These are phyloP conservation scores for Rubia peregrina DNA, from an alignment of 305 asterid species.

Conservation along the genomic window DNA sequence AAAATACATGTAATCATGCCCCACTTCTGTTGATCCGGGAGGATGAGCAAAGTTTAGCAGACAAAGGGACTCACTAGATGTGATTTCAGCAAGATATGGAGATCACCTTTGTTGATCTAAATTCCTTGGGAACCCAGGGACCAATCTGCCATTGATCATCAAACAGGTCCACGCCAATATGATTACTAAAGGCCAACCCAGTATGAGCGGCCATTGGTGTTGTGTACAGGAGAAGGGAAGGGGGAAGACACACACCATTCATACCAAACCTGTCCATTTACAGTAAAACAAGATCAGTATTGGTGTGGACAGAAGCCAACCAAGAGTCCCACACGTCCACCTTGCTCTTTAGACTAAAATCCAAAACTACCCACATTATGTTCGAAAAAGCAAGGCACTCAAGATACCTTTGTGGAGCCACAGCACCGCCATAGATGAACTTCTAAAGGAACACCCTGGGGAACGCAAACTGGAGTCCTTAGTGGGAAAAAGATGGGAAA, in stretches of 20 bases:
- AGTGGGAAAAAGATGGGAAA: slow-evolving; percentile 93
- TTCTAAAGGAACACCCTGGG: slow-evolving; percentile 64
- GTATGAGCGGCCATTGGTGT: slow-evolving; percentile 88
- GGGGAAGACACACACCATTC: slow-evolving; percentile 94
- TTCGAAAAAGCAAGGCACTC: neutral
- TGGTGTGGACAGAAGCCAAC: neutral
- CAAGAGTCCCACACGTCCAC: neutral
- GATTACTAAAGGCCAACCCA: slow-evolving; percentile 79
- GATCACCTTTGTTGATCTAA: too few relatives aligned
- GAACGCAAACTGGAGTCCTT: slow-evolving; percentile 66
- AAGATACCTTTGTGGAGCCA: slow-evolving; percentile 78
- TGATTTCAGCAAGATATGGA: too few relatives aligned
- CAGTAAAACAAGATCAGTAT: slow-evolving; percentile 9
- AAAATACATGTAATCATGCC: too few relatives aligned
- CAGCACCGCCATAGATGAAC: slow-evolving; percentile 92
- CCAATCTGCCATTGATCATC: neutral
- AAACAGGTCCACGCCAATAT: neutral
- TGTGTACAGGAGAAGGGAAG: slow-evolving; percentile 70
- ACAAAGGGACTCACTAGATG: too few relatives aligned
- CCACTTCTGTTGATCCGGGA: too few relatives aligned
- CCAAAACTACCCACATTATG: too few relatives aligned
- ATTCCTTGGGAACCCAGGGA: neutral
- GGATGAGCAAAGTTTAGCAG: too few relatives aligned
- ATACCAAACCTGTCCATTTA: slow-evolving; percentile 75
- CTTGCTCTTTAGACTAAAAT: neutral